Percentiles rank a stretch among this genome's conserved stretches.
Evolutionary conservation across 1,139 yeast species (phyloP).

Genomic region (Zygoascus hellenicus): DNA sequence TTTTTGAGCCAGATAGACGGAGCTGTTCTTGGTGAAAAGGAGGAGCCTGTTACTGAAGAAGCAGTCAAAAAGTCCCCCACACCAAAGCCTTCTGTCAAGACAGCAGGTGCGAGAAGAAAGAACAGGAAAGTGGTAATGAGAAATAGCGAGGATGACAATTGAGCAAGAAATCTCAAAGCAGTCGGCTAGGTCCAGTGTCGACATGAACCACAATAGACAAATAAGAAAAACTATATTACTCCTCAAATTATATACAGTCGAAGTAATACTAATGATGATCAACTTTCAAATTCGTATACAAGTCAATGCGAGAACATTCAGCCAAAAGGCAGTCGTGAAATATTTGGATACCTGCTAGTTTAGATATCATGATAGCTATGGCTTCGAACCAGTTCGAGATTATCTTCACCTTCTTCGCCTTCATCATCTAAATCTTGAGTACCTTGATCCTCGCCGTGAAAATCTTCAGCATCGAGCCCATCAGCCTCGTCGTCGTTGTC

Average conservation of each 20-base stretch:
- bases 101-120: conserved; percentile 23
- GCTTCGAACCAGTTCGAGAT: conserved; percentile 35
- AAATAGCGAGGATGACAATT: conserved; percentile 20
- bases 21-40: conserved; percentile 8
- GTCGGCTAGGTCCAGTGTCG: too few relatives aligned
- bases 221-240: too few relatives aligned
- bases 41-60: conserved; percentile 11
- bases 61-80: conserved; percentile 9
- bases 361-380: conserved; percentile 26
- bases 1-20: conserved; percentile 10
- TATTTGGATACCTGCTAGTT: background rate
- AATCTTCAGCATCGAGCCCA: conserved; percentile 9
- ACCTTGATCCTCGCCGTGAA: conserved; percentile 15
- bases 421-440: conserved; percentile 8
- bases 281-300: background rate
- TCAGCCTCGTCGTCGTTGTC: conserved; percentile 2
- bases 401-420: conserved; percentile 23
- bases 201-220: too few relatives aligned
- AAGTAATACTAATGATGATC: background rate
- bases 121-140: conserved; percentile 1
- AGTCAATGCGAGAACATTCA: background rate
- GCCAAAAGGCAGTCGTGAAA: background rate
- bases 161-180: background rate
- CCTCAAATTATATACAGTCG: background rate
- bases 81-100: conserved; percentile 26